Percentiles rank a stretch among this genome's conserved stretches.
These are phyloP conservation scores for Puccinia polysora DNA, from an alignment of 1,284 basidiomycete species.

Conservation along the genomic window DNA sequence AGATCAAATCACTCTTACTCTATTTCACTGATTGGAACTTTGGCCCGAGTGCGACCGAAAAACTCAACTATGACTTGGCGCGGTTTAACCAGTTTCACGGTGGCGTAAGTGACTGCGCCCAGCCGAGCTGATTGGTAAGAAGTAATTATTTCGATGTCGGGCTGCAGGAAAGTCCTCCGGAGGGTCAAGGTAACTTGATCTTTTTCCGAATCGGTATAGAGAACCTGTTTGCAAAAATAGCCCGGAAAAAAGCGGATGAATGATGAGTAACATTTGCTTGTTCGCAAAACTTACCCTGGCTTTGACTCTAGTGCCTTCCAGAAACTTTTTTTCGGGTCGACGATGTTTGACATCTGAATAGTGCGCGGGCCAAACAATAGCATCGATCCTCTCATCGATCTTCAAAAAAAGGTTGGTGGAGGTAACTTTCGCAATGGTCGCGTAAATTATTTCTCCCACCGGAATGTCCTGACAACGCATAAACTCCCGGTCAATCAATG, in stretches of 20 bases:
- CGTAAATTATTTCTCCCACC: slow-evolving; percentile 74
- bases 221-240: slow-evolving; percentile 61
- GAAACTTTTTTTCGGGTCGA: slow-evolving; percentile 87
- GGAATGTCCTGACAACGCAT: slow-evolving; percentile 77
- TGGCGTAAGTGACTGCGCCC: slow-evolving; percentile 74
- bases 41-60: slow-evolving; percentile 80
- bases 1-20: slow-evolving; percentile 59
- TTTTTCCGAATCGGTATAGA: slow-evolving; percentile 73
- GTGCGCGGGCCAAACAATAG: slow-evolving; percentile 88
- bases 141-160: slow-evolving; percentile 67
- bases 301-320: slow-evolving; percentile 74
- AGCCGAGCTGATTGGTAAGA: slow-evolving; percentile 65
- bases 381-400: slow-evolving; percentile 78
- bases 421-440: slow-evolving; percentile 74
- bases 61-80: slow-evolving; percentile 80
- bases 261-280: slow-evolving; percentile 48
- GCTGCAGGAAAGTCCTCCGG: slow-evolving; percentile 84
- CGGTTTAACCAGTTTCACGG: slow-evolving; percentile 73
- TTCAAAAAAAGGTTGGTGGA: slow-evolving; percentile 76
- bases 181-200: slow-evolving; percentile 82
- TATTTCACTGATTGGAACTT: slow-evolving; percentile 73
- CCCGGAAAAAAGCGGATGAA: neutral
- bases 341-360: slow-evolving; percentile 90
- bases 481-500: slow-evolving; percentile 79
- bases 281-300: slow-evolving; percentile 62